Conservation (phyloP, 2,329 filamentous ascomycete genomes). For the Alternaria ventricosa region DNA sequence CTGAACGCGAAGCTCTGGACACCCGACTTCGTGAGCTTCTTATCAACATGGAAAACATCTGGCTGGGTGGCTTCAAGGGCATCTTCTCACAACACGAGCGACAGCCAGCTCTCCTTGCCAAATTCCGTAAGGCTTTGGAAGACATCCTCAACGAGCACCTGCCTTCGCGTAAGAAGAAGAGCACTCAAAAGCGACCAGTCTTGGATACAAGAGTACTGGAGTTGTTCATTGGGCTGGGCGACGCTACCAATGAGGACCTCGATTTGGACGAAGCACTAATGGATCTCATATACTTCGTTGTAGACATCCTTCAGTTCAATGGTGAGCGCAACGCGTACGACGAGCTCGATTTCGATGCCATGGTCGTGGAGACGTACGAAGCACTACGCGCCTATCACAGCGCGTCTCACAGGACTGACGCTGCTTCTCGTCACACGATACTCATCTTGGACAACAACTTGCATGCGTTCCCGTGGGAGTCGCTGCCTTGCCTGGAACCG, state of each 20-base stretch:
- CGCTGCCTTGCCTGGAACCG: slow-evolving; percentile 80
- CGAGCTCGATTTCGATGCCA: slow-evolving; percentile 92
- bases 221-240: slow-evolving; percentile 84
- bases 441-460: slow-evolving; percentile 90
- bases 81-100: slow-evolving; percentile 81
- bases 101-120: slow-evolving; percentile 69
- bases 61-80: slow-evolving; percentile 93
- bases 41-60: slow-evolving; percentile 85
- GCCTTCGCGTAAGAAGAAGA: slow-evolving; percentile 76
- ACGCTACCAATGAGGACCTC: slow-evolving; percentile 68
- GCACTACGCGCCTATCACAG: slow-evolving; percentile 80
- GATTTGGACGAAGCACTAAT: slow-evolving; percentile 90
- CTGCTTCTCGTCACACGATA: slow-evolving; percentile 71
- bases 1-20: slow-evolving; percentile 81
- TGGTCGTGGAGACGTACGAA: slow-evolving; percentile 87
- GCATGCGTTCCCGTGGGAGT: slow-evolving; percentile 95
- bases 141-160: slow-evolving; percentile 82
- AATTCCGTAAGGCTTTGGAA: slow-evolving; percentile 80
- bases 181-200: slow-evolving; percentile 55
- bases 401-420: slow-evolving; percentile 47
- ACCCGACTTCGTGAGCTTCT: slow-evolving; percentile 77
- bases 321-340: slow-evolving; percentile 97
- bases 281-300: slow-evolving; percentile 92
- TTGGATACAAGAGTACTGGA: slow-evolving; percentile 77
- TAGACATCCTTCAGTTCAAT: slow-evolving; percentile 95